phyloP scores from a whole-genome alignment of 768 basidiomycete species.

The Melanogaster broomeanus region DNA sequence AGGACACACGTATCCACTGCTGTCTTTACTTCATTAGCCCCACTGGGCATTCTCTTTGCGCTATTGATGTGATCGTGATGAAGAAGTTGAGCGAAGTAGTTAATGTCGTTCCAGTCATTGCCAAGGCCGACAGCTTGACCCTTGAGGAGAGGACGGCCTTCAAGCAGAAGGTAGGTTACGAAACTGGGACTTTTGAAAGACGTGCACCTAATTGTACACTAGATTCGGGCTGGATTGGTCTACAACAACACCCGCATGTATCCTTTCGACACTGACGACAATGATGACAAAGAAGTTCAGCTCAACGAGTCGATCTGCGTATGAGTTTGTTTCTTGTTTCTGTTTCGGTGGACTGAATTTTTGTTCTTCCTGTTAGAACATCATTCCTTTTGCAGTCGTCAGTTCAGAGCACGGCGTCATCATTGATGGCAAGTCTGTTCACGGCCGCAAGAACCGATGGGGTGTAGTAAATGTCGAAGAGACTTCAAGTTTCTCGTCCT shows the following conservation, averaged over 20 bases:
- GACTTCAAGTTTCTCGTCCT: too few species aligned
- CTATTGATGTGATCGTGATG: slow-evolving; percentile 98
- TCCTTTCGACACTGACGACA: slow-evolving; percentile 96
- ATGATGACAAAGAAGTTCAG: slow-evolving; percentile 88
- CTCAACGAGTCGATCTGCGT: slow-evolving; percentile 91
- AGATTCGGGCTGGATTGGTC: slow-evolving; percentile 93
- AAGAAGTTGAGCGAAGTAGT: slow-evolving; percentile 99
- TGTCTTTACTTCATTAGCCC: slow-evolving; percentile 98
- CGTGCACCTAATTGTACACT: slow-evolving; percentile 11
- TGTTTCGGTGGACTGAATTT: slow-evolving; percentile 2
- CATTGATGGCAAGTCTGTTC: slow-evolving; percentile 93
- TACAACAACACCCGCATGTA: slow-evolving; percentile 93
- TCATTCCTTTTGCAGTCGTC: slow-evolving; percentile 96
- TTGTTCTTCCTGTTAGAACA: slow-evolving; percentile 68
- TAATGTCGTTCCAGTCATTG: slow-evolving; percentile 99
- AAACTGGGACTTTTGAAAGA: neutral
- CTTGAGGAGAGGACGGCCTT: slow-evolving; percentile 90
- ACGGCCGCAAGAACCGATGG: slow-evolving; percentile 97
- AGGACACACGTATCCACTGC: slow-evolving; percentile 98
- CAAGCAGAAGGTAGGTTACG: slow-evolving; percentile 75
- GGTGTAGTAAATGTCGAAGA: slow-evolving; percentile 98
- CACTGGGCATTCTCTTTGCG: slow-evolving; percentile 94
- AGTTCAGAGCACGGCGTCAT: slow-evolving; percentile 97
- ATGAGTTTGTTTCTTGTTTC: slow-evolving; percentile 29
- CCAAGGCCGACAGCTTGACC: slow-evolving; percentile 94